A percentile compares a stretch with the other conserved stretches of the same genome.
Evolutionary conservation across 1,284 basidiomycete species (phyloP).

Genomic region (Pascua guehoae): DNA sequence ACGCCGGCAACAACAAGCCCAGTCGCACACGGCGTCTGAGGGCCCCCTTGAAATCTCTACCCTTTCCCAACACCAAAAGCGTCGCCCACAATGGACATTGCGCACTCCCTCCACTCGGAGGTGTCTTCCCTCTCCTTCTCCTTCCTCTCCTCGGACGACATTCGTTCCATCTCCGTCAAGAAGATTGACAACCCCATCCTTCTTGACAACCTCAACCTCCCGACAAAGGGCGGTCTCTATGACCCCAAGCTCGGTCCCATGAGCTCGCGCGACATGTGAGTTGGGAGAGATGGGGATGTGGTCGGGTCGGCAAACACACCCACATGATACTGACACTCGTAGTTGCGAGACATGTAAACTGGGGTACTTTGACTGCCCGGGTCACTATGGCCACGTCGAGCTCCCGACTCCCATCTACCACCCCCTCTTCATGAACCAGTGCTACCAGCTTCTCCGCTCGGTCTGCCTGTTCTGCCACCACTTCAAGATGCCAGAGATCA

Average conservation of each 20-base stretch:
- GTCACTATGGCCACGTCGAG: constrained; percentile 83
- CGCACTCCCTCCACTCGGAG: constrained; percentile 78
- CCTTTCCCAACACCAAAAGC: constrained; percentile 1
- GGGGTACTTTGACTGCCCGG: constrained; percentile 89
- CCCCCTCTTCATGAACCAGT: constrained; percentile 91
- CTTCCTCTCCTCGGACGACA: constrained; percentile 86
- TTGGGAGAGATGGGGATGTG: constrained; percentile 22
- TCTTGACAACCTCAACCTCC: constrained; percentile 89
- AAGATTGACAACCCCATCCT: constrained; percentile 91
- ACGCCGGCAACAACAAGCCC: constrained; percentile 2
- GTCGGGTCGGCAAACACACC: no score
- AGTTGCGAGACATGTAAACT: constrained; percentile 93
- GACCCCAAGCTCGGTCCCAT: constrained; percentile 93
- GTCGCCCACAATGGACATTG: constrained; percentile 75
- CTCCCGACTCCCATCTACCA: constrained; percentile 94
- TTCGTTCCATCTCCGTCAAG: constrained; percentile 91
- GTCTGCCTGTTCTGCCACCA: constrained; percentile 95
- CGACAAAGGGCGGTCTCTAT: constrained; percentile 88
- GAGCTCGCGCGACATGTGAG: constrained; percentile 80
- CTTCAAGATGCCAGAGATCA: constrained; percentile 76
- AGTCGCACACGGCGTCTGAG: constrained; percentile 16
- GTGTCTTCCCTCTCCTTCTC: constrained; percentile 89
- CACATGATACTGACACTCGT: constrained; percentile 7
- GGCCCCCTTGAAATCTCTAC: constrained; percentile 3
- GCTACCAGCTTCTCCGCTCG: constrained; percentile 81